phyloP scores from a whole-genome alignment of 2,329 filamentous ascomycete species.

The Pseudogymnoascus sp. region DNA sequence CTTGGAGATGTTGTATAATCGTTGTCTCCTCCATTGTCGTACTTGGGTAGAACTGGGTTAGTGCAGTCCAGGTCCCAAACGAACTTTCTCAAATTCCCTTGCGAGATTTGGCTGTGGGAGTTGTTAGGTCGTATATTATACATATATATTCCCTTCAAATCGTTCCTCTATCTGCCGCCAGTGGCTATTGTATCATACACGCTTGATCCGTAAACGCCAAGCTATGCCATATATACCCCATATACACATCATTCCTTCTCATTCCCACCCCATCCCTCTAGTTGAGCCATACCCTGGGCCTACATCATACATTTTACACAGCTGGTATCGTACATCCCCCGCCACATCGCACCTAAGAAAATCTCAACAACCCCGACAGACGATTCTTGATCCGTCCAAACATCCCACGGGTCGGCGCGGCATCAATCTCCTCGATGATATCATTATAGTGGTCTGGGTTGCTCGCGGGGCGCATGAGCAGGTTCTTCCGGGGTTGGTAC shows the following conservation, averaged over 20 bases:
- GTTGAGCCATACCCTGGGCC: neutral
- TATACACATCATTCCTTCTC: conserved; percentile 15
- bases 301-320: neutral
- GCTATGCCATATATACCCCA: conserved; percentile 11
- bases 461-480: conserved; percentile 48
- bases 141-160: neutral
- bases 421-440: conserved; percentile 52
- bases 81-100: no score
- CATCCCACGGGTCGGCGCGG: conserved; percentile 49
- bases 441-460: conserved; percentile 57
- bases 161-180: neutral
- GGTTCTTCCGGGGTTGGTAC: conserved; percentile 39
- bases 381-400: conserved; percentile 43
- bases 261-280: neutral
- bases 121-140: neutral
- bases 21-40: no score
- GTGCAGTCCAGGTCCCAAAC: no score
- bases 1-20: no score
- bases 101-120: no score
- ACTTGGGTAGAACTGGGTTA: no score
- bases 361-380: conserved; percentile 50
- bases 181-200: conserved; percentile 8
- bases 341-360: conserved; percentile 33
- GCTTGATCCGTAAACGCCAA: conserved; percentile 1
- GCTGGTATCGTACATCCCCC: neutral